Percentiles rank a stretch among this genome's conserved stretches.
These are phyloP conservation scores for Microsporum canis DNA, from an alignment of 2,329 filamentous ascomycete genomes.

Conservation along the genomic window DNA sequence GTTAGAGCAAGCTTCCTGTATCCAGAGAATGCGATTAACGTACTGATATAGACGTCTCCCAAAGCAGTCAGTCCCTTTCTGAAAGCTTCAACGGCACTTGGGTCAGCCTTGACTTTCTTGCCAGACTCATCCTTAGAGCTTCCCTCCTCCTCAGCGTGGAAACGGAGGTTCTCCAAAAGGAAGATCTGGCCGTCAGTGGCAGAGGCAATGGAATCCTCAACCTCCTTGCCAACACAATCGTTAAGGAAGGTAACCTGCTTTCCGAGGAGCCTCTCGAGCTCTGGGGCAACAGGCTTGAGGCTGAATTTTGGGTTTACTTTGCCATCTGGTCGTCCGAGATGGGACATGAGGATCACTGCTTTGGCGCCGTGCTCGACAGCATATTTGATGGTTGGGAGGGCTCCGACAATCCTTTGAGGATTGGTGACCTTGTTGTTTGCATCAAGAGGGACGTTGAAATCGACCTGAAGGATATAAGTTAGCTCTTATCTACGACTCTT, in stretches of 20 bases:
- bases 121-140: constrained; percentile 86
- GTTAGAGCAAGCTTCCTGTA: not conserved
- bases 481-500: constrained; percentile 4
- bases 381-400: constrained; percentile 89
- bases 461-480: constrained; percentile 53
- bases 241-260: constrained; percentile 78
- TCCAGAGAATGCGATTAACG: constrained; percentile 26
- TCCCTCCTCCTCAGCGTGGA: constrained; percentile 97
- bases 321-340: constrained; percentile 91
- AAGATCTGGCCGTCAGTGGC: constrained; percentile 72
- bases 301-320: constrained; percentile 86
- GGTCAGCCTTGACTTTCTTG: constrained; percentile 97
- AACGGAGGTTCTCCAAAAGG: constrained; percentile 93
- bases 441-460: constrained; percentile 99
- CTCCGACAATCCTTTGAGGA: constrained; percentile 94
- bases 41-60: constrained; percentile 93
- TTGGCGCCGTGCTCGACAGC: constrained; percentile 83
- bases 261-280: constrained; percentile 81
- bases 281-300: constrained; percentile 77
- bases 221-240: constrained; percentile 80
- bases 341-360: constrained; percentile 93
- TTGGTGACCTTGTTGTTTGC: constrained; percentile 90
- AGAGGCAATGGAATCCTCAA: constrained; percentile 79
- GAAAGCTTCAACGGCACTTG: constrained; percentile 84
- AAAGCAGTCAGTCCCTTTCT: constrained; percentile 88